Base-by-base conservation (phyloP, 495 filamentous ascomycete species). In the Staphylotrichum tortipilum region DNA sequence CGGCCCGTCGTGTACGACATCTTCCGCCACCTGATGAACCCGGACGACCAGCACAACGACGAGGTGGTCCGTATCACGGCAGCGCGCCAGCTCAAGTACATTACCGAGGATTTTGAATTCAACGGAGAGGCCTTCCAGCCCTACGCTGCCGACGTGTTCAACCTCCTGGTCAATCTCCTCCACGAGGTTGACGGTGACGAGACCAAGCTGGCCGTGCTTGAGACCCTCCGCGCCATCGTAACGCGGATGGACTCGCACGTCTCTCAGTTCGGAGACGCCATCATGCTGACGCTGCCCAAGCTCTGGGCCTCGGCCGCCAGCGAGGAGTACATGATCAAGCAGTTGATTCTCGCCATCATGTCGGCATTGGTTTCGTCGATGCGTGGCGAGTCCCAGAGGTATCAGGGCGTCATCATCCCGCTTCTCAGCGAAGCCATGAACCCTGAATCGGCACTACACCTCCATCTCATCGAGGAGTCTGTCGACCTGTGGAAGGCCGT, bases 391-490 rank as follows among this genome's bases (percentile, higher is more conserved):
- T 89, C 84, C 10, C 72, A 73, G 34, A 74, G 78, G 28, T 92
- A 89, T 46, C 86, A 94, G 49, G 52, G 66, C 18, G 68, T 85
- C 52, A 83, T 94, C 42, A 67, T 95, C 28, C 89, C 89, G 0
- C 72, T 95, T 23, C 85, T 97, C 31, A 67, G 75, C 37, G 83
- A 80, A 49, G 88, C 88, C 5, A 79, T 90, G 40, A 80, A 90
- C 50, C 81, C 84, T 4, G 79, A 78, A n/a, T 90, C 87, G 5
- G 80, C 89, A 26, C 80, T 83, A 24, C 80, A 86, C 53, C 63
- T 94, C 7, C 92, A 94, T 59, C 81, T 97, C 7, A 76, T 94
- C 10, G 92, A 97, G 50, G 92, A 98, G 58, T 86, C 89, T 0
- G 71, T 98, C 11, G 89, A 95, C 26, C 78, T 98, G 19, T 95